These are phyloP conservation scores for Sanghuangporus sanghuang DNA, from an alignment of 1,284 basidiomycete genomes.

Conservation along the genomic window DNA sequence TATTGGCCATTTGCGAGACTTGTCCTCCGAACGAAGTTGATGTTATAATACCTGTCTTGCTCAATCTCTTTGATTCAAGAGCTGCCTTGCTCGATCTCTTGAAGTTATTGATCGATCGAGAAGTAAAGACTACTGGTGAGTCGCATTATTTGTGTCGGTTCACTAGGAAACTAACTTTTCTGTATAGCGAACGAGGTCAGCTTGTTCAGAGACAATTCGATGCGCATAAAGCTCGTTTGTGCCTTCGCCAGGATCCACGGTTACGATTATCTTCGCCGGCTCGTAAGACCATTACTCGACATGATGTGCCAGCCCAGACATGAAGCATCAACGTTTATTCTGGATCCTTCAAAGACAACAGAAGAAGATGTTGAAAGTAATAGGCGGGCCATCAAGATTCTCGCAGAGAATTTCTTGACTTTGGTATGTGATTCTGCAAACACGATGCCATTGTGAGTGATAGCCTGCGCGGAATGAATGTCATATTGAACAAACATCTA, in stretches of 20 bases:
- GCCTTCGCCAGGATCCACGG: conserved; percentile 84
- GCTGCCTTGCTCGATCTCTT: conserved; percentile 69
- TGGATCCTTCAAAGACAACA: conserved; percentile 65
- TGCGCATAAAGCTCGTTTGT: conserved; percentile 79
- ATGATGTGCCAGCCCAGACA: conserved; percentile 68
- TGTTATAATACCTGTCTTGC: conserved; percentile 78
- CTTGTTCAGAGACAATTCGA: conserved; percentile 83
- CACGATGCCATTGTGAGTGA: conserved; percentile 68
- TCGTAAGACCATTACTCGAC: conserved; percentile 73
- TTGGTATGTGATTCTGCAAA: conserved; percentile 71
- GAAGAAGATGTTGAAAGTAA: conserved; percentile 67
- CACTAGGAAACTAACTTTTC: background rate
- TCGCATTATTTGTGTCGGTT: background rate
- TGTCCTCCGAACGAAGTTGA: conserved; percentile 78
- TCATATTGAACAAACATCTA: conserved; percentile 11
- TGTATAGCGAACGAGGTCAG: conserved; percentile 68
- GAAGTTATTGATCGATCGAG: conserved; percentile 80
- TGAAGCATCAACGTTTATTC: conserved; percentile 66
- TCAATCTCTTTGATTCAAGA: conserved; percentile 82
- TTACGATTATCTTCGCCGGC: conserved; percentile 79
- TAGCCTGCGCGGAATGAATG: background rate
- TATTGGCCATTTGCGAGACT: conserved; percentile 81
- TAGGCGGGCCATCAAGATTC: conserved; percentile 64
- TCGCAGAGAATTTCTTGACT: conserved; percentile 73
- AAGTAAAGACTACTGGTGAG: conserved; percentile 72